Conservation (phyloP, 163 green algal genomes). For the Chlorella variabilis region DNA sequence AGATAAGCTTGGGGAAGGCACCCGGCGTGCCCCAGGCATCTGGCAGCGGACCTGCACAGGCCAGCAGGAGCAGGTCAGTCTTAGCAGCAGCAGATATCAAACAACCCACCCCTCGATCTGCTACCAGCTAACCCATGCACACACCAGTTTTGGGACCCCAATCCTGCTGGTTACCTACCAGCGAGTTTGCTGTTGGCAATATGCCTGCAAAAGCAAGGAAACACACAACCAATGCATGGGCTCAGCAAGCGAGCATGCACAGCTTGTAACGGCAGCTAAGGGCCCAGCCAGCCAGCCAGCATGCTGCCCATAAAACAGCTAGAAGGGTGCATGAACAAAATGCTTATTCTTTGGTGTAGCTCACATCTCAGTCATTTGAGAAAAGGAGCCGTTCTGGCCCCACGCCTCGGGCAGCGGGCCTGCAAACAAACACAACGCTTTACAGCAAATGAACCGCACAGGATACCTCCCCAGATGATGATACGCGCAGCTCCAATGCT, state of each 20-base stretch:
- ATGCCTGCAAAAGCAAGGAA: neutral
- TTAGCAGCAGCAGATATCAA: neutral
- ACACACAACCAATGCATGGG: too few species aligned
- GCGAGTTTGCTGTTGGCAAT: neutral
- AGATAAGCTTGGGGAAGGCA: neutral
- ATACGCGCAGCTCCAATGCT: too few species aligned
- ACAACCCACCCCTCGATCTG: too few species aligned
- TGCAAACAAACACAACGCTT: neutral
- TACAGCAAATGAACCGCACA: neutral
- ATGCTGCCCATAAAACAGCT: too few species aligned
- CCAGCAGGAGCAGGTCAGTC: neutral
- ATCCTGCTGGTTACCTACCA: neutral
- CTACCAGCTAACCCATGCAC: too few species aligned
- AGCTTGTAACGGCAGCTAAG: too few species aligned
- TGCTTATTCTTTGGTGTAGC: neutral
- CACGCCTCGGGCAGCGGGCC: neutral
- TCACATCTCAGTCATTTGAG: neutral
- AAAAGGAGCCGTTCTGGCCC: conserved; percentile 1
- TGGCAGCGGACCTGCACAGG: neutral
- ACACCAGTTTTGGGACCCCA: too few species aligned
- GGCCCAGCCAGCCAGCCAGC: too few species aligned
- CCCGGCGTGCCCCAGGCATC: neutral
- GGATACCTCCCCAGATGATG: too few species aligned
- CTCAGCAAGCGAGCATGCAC: neutral
- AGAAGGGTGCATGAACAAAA: too few species aligned